Evolutionary conservation across 768 basidiomycete genomes (phyloP).

Genomic region (Lyophyllum semitale): DNA sequence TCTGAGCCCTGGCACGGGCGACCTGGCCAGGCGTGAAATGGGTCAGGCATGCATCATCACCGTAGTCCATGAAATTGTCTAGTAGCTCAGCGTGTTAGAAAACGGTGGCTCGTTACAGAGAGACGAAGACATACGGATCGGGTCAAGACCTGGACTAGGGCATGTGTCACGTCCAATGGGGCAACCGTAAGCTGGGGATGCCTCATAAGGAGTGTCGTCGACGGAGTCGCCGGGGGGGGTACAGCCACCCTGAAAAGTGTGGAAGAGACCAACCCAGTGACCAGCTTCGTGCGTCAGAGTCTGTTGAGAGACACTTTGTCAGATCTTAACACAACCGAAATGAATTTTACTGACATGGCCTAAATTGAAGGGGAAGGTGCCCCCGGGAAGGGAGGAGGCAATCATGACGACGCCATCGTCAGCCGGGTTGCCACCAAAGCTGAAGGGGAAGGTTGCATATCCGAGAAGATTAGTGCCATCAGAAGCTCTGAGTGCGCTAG

Average conservation of each 20-base stretch:
- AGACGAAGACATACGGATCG: conserved; percentile 36
- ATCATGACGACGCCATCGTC: conserved; percentile 54
- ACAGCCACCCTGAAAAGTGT: conserved; percentile 60
- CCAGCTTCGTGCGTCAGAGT: conserved; percentile 60
- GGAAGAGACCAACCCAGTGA: conserved; percentile 62
- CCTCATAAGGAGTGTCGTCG: conserved; percentile 48
- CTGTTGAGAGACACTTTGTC: conserved; percentile 16
- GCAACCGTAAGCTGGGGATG: conserved; percentile 43
- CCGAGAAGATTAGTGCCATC: conserved; percentile 47
- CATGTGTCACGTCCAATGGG: conserved; percentile 38
- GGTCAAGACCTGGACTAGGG: conserved; percentile 40
- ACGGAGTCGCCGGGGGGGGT: conserved; percentile 42
- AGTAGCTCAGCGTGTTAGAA: not conserved
- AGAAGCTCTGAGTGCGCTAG: conserved; percentile 37
- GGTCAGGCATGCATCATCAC: conserved; percentile 47
- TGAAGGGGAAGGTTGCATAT: conserved; percentile 54
- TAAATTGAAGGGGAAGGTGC: conserved; percentile 44
- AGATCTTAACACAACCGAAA: conserved; percentile 10
- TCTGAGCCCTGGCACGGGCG: conserved; percentile 35
- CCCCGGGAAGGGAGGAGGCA: conserved; percentile 45
- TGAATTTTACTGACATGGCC: conserved; percentile 29
- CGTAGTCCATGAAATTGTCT: conserved; percentile 55
- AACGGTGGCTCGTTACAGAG: not conserved
- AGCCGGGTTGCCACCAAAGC: conserved; percentile 35
- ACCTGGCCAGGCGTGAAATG: conserved; percentile 44